Conservation (phyloP, 768 basidiomycete species). For the Tulasnella sp. region DNA sequence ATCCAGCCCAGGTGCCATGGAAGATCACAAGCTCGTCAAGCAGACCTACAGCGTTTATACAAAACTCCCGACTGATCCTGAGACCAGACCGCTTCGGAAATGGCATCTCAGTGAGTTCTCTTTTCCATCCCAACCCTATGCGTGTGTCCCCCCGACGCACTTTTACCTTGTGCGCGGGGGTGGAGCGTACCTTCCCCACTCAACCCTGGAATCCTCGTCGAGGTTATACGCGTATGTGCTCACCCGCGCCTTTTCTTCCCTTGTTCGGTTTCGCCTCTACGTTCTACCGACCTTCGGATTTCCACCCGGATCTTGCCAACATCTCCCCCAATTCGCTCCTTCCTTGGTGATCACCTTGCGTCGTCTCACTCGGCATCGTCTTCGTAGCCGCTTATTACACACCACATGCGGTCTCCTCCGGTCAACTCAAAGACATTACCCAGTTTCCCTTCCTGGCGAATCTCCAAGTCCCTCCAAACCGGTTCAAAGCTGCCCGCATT, state of each 20-base stretch:
- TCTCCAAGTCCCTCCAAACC: slow-evolving; percentile 3
- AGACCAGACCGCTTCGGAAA: slow-evolving; percentile 2
- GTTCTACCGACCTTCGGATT: background rate
- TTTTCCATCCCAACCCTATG: background rate
- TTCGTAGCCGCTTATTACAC: slow-evolving; percentile 12
- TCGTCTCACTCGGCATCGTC: background rate
- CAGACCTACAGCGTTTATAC: slow-evolving; percentile 17
- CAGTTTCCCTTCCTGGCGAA: background rate
- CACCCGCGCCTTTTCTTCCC: background rate
- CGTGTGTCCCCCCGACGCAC: background rate
- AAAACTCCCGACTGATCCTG: slow-evolving; percentile 3
- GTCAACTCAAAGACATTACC: slow-evolving; percentile 1
- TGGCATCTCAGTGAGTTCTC: slow-evolving; percentile 16
- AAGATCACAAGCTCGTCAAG: slow-evolving; percentile 13
- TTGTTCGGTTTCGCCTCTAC: background rate
- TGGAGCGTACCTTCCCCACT: background rate
- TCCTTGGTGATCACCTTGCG: background rate
- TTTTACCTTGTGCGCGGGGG: background rate
- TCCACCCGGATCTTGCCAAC: background rate
- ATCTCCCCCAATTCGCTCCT: background rate
- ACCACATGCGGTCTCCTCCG: slow-evolving; percentile 6
- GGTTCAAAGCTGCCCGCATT: slow-evolving; percentile 7
- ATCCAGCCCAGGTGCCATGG: background rate
- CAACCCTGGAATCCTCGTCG: no score
- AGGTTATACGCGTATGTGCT: slow-evolving; percentile 5